Evolutionary conservation across 176 grass and related monocot genomes (phyloP).

Genomic region (Musa beccarii): DNA sequence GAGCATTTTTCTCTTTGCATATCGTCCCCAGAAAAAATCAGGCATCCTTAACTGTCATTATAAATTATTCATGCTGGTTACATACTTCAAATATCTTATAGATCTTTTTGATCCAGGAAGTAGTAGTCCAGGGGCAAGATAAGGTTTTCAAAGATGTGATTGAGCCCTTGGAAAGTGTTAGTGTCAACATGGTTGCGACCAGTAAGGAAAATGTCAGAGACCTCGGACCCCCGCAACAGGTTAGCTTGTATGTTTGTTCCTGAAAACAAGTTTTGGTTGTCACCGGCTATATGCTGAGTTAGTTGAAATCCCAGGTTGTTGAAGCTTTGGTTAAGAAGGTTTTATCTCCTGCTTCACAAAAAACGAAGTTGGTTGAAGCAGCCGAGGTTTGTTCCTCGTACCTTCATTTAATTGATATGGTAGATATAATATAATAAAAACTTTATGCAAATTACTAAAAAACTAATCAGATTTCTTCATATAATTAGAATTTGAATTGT

Average conservation of each 20-base stretch:
- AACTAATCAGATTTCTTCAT: neutral
- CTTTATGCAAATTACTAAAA: neutral
- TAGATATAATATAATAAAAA: neutral
- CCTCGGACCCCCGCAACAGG: constrained; percentile 69
- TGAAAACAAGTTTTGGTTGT: neutral
- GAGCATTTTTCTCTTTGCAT: constrained; percentile 6
- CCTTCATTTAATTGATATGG: neutral
- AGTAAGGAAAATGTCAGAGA: constrained; percentile 74
- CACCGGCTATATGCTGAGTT: neutral
- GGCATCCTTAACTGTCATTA: neutral
- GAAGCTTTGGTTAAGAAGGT: constrained; percentile 74
- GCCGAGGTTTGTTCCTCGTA: constrained; percentile 49
- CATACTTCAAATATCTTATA: neutral
- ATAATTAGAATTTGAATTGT: no score
- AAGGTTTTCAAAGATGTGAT: constrained; percentile 99
- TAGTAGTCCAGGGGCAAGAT: constrained; percentile 75
- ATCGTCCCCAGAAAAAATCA: neutral
- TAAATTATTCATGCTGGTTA: neutral
- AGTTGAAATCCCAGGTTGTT: constrained; percentile 44
- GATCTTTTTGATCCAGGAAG: constrained; percentile 43
- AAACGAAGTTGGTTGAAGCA: constrained; percentile 83
- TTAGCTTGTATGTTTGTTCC: constrained; percentile 13
- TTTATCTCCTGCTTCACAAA: constrained; percentile 61
- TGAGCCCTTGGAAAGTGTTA: constrained; percentile 83
- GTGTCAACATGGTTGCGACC: constrained; percentile 67